Percentiles rank a stretch among this genome's conserved stretches.
phyloP scores from a whole-genome alignment of 352 stramenopile genomes.

The Phytopythium litorale region DNA sequence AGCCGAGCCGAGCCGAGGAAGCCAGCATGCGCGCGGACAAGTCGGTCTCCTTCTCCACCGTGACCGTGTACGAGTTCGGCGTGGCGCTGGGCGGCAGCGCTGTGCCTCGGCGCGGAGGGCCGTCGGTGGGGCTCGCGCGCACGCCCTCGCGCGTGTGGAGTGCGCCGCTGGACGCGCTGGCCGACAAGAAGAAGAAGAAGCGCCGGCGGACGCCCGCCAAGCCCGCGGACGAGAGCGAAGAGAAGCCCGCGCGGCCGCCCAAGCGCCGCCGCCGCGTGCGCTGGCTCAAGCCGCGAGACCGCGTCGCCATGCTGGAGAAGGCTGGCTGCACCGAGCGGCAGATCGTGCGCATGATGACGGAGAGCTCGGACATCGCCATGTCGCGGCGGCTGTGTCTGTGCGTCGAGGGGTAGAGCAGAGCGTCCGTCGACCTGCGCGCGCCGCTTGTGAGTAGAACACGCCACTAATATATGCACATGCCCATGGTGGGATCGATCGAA shows the following conservation, averaged over 20 bases:
- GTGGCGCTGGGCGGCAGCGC: slow-evolving; percentile 48
- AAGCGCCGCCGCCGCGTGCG: slow-evolving; percentile 13
- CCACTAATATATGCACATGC: neutral
- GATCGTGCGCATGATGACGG: slow-evolving; percentile 43
- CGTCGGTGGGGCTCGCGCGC: slow-evolving; percentile 42
- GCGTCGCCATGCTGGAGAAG: slow-evolving; percentile 29
- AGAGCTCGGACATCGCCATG: slow-evolving; percentile 47
- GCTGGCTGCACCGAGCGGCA: slow-evolving; percentile 29
- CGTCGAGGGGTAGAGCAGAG: neutral
- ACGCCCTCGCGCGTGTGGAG: slow-evolving; percentile 40
- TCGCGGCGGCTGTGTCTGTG: slow-evolving; percentile 25
- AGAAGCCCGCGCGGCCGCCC: slow-evolving; percentile 2
- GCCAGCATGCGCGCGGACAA: slow-evolving; percentile 21
- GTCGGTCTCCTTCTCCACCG: slow-evolving; percentile 48
- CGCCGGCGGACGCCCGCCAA: slow-evolving; percentile 4
- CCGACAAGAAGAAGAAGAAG: slow-evolving; percentile 10
- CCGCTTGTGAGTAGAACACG: neutral
- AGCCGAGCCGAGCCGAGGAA: neutral
- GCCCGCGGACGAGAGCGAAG: slow-evolving; percentile 2
- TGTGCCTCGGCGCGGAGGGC: slow-evolving; percentile 40
- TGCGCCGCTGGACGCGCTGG: slow-evolving; percentile 36
- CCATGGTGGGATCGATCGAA: too few species aligned
- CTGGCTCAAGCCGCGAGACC: slow-evolving; percentile 29
- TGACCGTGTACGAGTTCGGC: slow-evolving; percentile 67
- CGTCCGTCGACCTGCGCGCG: neutral